Percentiles rank a stretch among this genome's conserved stretches.
Evolutionary conservation across 2,329 filamentous ascomycete genomes (phyloP).

Genomic region (Cryphonectria radicalis): DNA sequence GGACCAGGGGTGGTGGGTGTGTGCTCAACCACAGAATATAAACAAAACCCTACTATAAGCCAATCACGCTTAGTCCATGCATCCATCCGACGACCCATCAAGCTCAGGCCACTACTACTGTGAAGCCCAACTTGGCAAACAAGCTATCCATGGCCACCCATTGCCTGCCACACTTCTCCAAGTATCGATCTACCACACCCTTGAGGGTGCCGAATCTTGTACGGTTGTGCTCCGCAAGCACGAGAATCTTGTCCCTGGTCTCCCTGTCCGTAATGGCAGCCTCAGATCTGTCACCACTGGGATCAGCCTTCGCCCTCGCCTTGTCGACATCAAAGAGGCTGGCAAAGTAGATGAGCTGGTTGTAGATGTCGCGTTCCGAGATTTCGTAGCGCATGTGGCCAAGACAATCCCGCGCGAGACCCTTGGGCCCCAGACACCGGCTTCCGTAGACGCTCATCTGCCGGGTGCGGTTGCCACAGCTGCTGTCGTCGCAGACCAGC

Average conservation of each 20-base stretch:
- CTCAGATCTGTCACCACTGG: conserved; percentile 39
- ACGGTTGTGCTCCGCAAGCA: conserved; percentile 82
- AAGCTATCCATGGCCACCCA: conserved; percentile 94
- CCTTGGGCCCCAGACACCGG: conserved; percentile 84
- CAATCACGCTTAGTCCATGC: not conserved
- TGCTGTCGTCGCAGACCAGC: conserved; percentile 86
- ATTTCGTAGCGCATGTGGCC: conserved; percentile 90
- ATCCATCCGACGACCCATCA: not conserved
- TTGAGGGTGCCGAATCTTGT: conserved; percentile 76
- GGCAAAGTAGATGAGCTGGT: conserved; percentile 88
- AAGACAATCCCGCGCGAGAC: conserved; percentile 80
- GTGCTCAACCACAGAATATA: not conserved
- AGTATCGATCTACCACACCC: conserved; percentile 77
- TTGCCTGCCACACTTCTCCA: conserved; percentile 87
- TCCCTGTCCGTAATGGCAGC: conserved; percentile 44
- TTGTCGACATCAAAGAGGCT: conserved; percentile 89
- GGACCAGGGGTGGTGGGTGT: not conserved
- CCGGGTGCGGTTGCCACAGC: conserved; percentile 83
- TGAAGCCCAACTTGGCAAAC: conserved; percentile 71
- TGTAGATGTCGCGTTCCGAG: conserved; percentile 88
- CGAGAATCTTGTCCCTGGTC: conserved; percentile 67
- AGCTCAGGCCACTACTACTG: conserved; percentile 35
- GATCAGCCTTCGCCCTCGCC: conserved; percentile 59
- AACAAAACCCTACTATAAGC: conserved; percentile 4
- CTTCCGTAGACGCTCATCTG: conserved; percentile 93